Base-by-base conservation (phyloP, 352 stramenopile genomes). In the Globisporangium paddicum region DNA sequence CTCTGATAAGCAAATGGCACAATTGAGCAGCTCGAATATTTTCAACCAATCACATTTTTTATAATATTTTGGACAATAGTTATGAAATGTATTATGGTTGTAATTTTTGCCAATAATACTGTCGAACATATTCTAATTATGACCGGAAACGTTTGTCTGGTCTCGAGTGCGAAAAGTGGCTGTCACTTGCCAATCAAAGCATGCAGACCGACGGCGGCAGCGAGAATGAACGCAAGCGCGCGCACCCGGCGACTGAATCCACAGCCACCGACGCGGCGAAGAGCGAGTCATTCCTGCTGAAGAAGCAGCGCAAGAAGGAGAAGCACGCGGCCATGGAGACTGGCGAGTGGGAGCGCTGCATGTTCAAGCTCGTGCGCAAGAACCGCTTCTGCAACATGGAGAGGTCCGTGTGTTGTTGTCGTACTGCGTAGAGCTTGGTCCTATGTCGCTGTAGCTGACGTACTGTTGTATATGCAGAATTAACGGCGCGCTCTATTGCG, bases 321-420 rank as follows among this genome's bases (percentile, higher is more conserved):
- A 94, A 94, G 68, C 47, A 61, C 7, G 55, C 70, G 21, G 70
- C 75, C 3, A 80, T 76, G 49, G 63, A 76, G 21, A 65, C 55
- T 5, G 82, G 74, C 34, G 65, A 84, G 55, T 94, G 85, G 85
- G 71, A 84, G 3, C 77, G 80, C 49, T 94, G 85, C 66, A 87
- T 92, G 80, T 92, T 91, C 61, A 75, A 71, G 32, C 67, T 94
- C 34, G 69, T 84, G 66, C 77, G 79, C 52, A 94, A 94, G 67
- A 82, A 89, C 46, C 85, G 85, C 63, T 92, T 73, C 48, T 94
- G 85, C 66, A 94, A 92, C 66, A 87, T 92, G 37, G 54, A 74
- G 16, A 74, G 82, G 84, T 94, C 58, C 47, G 58, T 37, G 2
- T 38, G 23, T 30, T n/a, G 10, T 23, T 11, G 16, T 45, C 10